Evolutionary conservation across 352 stramenopile genomes (phyloP).

Genomic region (Aphanomyces cochlioides): DNA sequence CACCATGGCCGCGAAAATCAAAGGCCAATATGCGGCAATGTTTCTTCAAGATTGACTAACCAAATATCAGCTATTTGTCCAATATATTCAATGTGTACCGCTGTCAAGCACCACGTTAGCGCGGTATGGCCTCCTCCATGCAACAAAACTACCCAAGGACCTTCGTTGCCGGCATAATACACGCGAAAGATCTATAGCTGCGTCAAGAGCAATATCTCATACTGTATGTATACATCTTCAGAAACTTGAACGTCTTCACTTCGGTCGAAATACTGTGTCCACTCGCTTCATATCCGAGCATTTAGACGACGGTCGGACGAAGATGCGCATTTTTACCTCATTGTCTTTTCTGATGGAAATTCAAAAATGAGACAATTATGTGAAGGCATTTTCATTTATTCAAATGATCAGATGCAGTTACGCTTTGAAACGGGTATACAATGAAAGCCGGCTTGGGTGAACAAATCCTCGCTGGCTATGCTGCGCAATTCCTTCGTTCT

Average conservation of each 20-base stretch:
- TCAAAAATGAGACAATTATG: not conserved
- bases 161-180: conserved; percentile 62
- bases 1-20: conserved; percentile 79
- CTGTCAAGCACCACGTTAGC: conserved; percentile 81
- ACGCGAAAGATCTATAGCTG: conserved; percentile 62
- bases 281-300: conserved; percentile 30
- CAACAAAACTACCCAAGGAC: conserved; percentile 73
- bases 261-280: conserved; percentile 72
- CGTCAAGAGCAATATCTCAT: not conserved
- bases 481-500: too few relatives aligned
- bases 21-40: conserved; percentile 75
- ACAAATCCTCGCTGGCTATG: too few relatives aligned
- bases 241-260: conserved; percentile 62
- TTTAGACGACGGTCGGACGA: too few relatives aligned
- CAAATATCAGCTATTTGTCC: not conserved
- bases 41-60: conserved; percentile 67
- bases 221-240: conserved; percentile 49
- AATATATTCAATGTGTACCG: conserved; percentile 36
- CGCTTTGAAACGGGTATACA: too few relatives aligned
- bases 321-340: too few relatives aligned
- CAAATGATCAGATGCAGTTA: not conserved
- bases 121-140: conserved; percentile 83
- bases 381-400: not conserved
- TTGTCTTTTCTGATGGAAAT: too few relatives aligned
- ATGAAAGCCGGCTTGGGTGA: too few relatives aligned